These are phyloP conservation scores for Cephaloascus albidus DNA, from an alignment of 805 yeast species.

Conservation along the genomic window DNA sequence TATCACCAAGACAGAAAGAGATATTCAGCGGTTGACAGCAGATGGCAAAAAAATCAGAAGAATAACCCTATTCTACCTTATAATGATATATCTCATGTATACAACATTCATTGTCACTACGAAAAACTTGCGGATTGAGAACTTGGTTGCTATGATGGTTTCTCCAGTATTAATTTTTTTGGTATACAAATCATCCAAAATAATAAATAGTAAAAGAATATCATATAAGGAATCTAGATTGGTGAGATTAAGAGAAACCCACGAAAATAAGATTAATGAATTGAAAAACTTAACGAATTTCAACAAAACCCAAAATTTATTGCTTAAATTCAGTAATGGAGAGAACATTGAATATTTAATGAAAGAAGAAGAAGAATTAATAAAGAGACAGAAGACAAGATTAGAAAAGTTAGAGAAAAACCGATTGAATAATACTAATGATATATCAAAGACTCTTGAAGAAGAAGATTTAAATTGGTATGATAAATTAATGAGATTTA, in stretches of 20 bases:
- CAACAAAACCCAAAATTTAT: conserved; percentile 63
- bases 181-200: conserved; percentile 5
- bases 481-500: conserved; percentile 5
- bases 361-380: conserved; percentile 18
- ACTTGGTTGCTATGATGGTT: not conserved
- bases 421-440: conserved; percentile 16
- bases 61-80: conserved; percentile 5
- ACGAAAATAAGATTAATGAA: conserved; percentile 50
- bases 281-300: conserved; percentile 67
- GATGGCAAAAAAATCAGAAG: conserved; percentile 1
- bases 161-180: not conserved
- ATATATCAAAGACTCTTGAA: conserved; percentile 21
- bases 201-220: conserved; percentile 9
- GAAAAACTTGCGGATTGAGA: not conserved
- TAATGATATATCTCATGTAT: conserved; percentile 1
- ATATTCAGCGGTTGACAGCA: conserved; percentile 8
- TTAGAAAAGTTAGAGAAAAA: not conserved
- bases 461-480: conserved; percentile 9
- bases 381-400: conserved; percentile 25
- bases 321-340: conserved; percentile 51
- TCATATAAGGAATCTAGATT: conserved; percentile 13
- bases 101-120: not conserved
- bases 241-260: conserved; percentile 30
- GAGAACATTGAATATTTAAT: conserved; percentile 24
- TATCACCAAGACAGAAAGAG: conserved; percentile 18